Percentiles rank a stretch among this genome's conserved stretches.
Conservation (phyloP, 1,139 yeast species). For the Pichia sp. region DNA sequence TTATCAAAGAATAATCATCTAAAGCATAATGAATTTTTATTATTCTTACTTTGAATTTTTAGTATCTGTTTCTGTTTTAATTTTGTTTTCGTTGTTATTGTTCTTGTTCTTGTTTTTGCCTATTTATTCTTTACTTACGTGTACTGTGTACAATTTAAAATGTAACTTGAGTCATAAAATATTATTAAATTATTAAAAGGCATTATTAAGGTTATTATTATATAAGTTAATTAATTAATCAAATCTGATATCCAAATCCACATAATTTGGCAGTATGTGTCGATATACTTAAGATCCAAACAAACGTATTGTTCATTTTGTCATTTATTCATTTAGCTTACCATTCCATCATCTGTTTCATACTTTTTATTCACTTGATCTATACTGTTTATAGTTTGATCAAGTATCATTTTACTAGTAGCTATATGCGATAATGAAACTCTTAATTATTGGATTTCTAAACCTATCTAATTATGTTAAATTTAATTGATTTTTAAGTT, state of each 20-base stretch:
- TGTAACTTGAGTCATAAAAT: not conserved
- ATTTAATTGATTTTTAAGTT: not conserved
- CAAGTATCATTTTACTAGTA: too few species aligned
- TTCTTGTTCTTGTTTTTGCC: not conserved
- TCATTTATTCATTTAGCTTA: too few species aligned
- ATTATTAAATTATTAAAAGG: not conserved
- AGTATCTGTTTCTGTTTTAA: not conserved
- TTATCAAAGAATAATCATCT: slow-evolving; percentile 28
- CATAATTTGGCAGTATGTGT: too few species aligned
- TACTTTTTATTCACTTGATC: too few species aligned
- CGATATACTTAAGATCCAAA: too few species aligned
- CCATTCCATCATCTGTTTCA: too few species aligned
- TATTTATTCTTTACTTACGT: not conserved
- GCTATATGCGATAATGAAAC: too few species aligned
- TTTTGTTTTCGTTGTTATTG: not conserved
- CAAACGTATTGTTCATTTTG: too few species aligned
- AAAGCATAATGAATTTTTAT: not conserved
- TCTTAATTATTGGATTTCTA: too few species aligned
- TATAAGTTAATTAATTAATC: too few species aligned
- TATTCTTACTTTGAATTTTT: not conserved
- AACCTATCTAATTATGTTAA: not conserved
- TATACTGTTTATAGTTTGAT: too few species aligned
- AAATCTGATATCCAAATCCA: too few species aligned
- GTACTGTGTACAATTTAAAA: not conserved
- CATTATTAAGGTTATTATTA: not conserved